Percentiles rank a stretch among this genome's conserved stretches.
Conservation (phyloP, 2,329 filamentous ascomycete genomes). For the Mycosphaerelloides madeirae region DNA sequence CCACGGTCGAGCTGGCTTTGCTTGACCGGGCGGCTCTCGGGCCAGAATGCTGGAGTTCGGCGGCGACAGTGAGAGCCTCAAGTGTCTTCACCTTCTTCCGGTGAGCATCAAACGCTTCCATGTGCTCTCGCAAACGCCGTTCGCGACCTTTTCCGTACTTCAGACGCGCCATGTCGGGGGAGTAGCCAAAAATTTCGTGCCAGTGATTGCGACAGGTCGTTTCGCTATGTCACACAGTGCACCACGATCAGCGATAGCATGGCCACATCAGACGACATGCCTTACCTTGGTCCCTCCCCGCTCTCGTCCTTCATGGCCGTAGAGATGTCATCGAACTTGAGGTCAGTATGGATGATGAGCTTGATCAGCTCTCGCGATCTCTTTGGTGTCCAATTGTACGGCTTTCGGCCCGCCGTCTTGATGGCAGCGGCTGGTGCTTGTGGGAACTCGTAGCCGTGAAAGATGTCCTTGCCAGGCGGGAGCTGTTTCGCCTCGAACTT, state of each 20-base stretch:
- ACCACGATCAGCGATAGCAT: background rate
- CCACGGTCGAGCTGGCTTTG: too few species aligned
- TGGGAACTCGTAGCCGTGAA: slow-evolving; percentile 3
- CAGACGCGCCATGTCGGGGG: slow-evolving; percentile 3
- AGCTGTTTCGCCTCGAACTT: background rate
- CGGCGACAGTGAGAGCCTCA: too few species aligned
- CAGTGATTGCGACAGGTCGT: slow-evolving; percentile 8
- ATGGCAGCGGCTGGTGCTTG: background rate
- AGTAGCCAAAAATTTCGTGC: slow-evolving; percentile 9
- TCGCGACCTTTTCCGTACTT: slow-evolving; percentile 6
- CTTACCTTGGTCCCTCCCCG: slow-evolving; percentile 7
- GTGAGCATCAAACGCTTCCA: background rate
- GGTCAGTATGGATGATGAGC: slow-evolving; percentile 9
- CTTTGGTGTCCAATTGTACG: slow-evolving; percentile 7
- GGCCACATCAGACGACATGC: background rate
- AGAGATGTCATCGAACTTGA: slow-evolving; percentile 9
- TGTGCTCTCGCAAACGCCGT: background rate
- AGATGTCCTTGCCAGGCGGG: slow-evolving; percentile 3
- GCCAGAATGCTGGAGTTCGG: too few species aligned
- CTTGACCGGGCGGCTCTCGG: too few species aligned
- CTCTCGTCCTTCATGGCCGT: slow-evolving; percentile 3
- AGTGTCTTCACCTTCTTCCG: background rate
- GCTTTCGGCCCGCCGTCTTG: slow-evolving; percentile 4
- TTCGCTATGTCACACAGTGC: slow-evolving; percentile 1
- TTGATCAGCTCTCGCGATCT: slow-evolving; percentile 7